Percentiles rank a stretch among this genome's conserved stretches.
phyloP scores from a whole-genome alignment of 768 basidiomycete genomes.

The Cystobasidium ongulense region DNA sequence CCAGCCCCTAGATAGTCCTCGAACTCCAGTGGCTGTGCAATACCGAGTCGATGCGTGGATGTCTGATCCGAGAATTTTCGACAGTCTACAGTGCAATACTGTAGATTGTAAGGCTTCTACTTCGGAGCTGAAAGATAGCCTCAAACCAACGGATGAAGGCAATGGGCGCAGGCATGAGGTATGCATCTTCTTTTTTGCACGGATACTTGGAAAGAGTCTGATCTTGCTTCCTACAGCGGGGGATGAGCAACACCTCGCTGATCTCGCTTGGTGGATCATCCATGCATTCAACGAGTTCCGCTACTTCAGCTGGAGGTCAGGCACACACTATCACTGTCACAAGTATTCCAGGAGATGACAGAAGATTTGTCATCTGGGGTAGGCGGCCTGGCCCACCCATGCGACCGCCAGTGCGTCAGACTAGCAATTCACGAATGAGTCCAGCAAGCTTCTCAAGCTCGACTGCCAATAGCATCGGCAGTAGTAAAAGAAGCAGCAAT shows the following conservation, averaged over 20 bases:
- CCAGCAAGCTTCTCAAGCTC: background rate
- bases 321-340: slow-evolving; percentile 36
- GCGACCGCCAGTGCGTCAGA: background rate
- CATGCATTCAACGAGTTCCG: slow-evolving; percentile 14
- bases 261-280: slow-evolving; percentile 11
- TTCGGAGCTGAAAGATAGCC: background rate
- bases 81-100: slow-evolving; percentile 35
- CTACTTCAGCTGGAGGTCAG: background rate
- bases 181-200: background rate
- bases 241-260: slow-evolving; percentile 27
- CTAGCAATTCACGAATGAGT: background rate
- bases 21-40: background rate
- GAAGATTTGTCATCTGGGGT: slow-evolving; percentile 87
- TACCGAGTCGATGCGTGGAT: background rate
- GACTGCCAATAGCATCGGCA: slow-evolving; percentile 1
- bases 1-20: background rate
- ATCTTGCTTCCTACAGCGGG: background rate
- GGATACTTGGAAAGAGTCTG: background rate
- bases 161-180: background rate
- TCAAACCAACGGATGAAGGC: background rate
- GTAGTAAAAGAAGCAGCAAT: slow-evolving; percentile 10
- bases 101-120: background rate
- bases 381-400: slow-evolving; percentile 46
- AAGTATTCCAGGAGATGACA: slow-evolving; percentile 57
- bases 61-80: slow-evolving; percentile 33